Evolutionary conservation across 164 flowering plant species (phyloP).

Genomic region (Dillenia turbinata): DNA sequence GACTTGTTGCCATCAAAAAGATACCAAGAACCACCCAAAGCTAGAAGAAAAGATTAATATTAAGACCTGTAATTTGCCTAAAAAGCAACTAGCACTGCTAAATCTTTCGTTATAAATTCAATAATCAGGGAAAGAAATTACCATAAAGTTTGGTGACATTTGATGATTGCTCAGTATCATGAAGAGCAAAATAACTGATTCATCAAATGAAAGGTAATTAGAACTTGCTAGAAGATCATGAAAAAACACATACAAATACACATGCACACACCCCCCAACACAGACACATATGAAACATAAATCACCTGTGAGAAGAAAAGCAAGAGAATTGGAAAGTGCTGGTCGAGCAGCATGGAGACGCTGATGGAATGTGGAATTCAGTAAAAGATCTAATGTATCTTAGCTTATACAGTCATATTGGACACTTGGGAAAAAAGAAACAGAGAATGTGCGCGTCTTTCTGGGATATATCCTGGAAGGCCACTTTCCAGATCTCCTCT

Average conservation of each 20-base stretch:
- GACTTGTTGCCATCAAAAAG: slow-evolving; percentile 83
- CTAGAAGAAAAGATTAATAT: slow-evolving; percentile 29
- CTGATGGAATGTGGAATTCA: slow-evolving; percentile 28
- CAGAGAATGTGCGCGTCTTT: slow-evolving; percentile 28
- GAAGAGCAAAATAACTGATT: slow-evolving; percentile 75
- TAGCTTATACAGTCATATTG: too few species aligned
- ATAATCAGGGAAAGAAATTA: slow-evolving; percentile 17
- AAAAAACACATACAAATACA: too few species aligned
- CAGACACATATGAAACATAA: neutral
- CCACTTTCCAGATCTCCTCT: slow-evolving; percentile 77
- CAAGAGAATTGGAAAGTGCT: slow-evolving; percentile 72
- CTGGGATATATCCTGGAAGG: slow-evolving; percentile 66
- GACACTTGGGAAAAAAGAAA: too few species aligned
- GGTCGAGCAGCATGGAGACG: slow-evolving; percentile 76
- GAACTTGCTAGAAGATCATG: too few species aligned
- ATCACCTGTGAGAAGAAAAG: slow-evolving; percentile 84
- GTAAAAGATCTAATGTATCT: neutral
- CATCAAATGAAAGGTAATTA: neutral
- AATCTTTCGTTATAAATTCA: neutral
- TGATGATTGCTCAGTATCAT: slow-evolving; percentile 90
- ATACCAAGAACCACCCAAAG: slow-evolving; percentile 91
- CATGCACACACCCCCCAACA: too few species aligned
- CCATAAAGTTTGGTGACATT: slow-evolving; percentile 94
- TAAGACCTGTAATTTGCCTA: too few species aligned
- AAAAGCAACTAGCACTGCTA: too few species aligned